phyloP scores from a whole-genome alignment of 805 yeast species.

The Yarrowia phangngaensis region DNA sequence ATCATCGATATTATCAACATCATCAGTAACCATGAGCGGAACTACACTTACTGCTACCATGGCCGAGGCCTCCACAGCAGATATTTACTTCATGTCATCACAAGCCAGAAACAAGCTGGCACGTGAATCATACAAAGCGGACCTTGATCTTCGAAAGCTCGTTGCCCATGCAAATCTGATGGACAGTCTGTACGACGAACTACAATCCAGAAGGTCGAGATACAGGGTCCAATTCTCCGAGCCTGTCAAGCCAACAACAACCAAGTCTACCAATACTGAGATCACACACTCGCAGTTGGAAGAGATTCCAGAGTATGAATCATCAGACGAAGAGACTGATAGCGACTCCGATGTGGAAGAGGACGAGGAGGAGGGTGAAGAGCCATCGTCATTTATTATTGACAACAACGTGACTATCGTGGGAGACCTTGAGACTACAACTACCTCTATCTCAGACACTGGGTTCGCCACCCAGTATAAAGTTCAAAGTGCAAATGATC shows the following conservation, averaged over 20 bases:
- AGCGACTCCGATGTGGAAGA: conserved; percentile 12
- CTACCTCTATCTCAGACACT: background rate
- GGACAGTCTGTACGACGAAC: conserved; percentile 19
- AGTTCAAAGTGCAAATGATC: background rate
- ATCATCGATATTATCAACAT: too few species aligned
- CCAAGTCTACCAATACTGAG: background rate
- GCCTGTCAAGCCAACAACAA: background rate
- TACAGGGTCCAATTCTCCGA: conserved; percentile 19
- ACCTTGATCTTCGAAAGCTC: conserved; percentile 15
- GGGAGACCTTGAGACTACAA: background rate
- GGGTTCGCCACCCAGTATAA: conserved; percentile 13
- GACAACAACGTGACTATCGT: conserved; percentile 12
- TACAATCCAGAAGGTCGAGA: conserved; percentile 11
- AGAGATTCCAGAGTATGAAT: conserved; percentile 13
- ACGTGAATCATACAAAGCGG: conserved; percentile 11
- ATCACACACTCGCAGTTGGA: background rate
- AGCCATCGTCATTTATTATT: background rate
- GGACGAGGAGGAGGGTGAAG: conserved; percentile 2
- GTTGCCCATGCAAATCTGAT: conserved; percentile 24
- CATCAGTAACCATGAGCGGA: too few species aligned
- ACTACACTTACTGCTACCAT: background rate
- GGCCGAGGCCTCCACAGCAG: conserved; percentile 14
- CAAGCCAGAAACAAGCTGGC: conserved; percentile 19
- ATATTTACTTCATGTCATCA: conserved; percentile 19
- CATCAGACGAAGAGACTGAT: conserved; percentile 15